Conservation (phyloP, 1,284 basidiomycete species). For the Boletus mariae region DNA sequence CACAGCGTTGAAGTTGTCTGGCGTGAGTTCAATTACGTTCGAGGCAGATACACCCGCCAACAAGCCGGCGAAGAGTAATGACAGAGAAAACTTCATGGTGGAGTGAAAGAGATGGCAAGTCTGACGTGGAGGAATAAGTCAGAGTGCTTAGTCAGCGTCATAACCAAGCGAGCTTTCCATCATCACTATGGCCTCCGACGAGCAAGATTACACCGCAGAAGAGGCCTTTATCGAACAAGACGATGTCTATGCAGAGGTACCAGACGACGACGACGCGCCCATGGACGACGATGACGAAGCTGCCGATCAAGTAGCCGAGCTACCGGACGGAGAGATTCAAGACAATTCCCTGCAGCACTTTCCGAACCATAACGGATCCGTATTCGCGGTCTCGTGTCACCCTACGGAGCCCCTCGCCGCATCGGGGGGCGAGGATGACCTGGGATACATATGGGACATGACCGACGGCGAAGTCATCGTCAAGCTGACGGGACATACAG, state of each 20-base stretch:
- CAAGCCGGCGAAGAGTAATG: slow-evolving; percentile 54
- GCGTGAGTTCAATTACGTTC: slow-evolving; percentile 78
- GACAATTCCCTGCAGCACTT: slow-evolving; percentile 72
- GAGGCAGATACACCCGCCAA: slow-evolving; percentile 61
- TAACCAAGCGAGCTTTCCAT: slow-evolving; percentile 15
- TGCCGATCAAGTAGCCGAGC: slow-evolving; percentile 39
- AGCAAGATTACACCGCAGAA: slow-evolving; percentile 35
- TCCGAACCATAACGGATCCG: slow-evolving; percentile 61
- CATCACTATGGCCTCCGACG: slow-evolving; percentile 15
- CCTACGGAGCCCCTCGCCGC: slow-evolving; percentile 83
- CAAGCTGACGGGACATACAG: slow-evolving; percentile 87
- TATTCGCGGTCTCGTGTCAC: slow-evolving; percentile 85
- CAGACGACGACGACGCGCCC: slow-evolving; percentile 63
- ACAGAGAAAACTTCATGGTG: slow-evolving; percentile 61
- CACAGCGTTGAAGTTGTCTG: slow-evolving; percentile 72
- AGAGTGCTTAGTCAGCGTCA: slow-evolving; percentile 27
- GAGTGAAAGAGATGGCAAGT: slow-evolving; percentile 20
- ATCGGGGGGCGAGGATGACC: slow-evolving; percentile 94
- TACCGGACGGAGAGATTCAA: slow-evolving; percentile 37
- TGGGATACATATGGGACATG: slow-evolving; percentile 92
- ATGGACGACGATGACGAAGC: slow-evolving; percentile 74
- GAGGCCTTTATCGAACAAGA: slow-evolving; percentile 56
- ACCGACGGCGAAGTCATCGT: slow-evolving; percentile 79
- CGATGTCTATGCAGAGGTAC: slow-evolving; percentile 62
- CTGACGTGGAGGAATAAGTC: slow-evolving; percentile 29